Evolutionary conservation across 805 yeast genomes (phyloP).

Genomic region (Yueomyces sinensis): DNA sequence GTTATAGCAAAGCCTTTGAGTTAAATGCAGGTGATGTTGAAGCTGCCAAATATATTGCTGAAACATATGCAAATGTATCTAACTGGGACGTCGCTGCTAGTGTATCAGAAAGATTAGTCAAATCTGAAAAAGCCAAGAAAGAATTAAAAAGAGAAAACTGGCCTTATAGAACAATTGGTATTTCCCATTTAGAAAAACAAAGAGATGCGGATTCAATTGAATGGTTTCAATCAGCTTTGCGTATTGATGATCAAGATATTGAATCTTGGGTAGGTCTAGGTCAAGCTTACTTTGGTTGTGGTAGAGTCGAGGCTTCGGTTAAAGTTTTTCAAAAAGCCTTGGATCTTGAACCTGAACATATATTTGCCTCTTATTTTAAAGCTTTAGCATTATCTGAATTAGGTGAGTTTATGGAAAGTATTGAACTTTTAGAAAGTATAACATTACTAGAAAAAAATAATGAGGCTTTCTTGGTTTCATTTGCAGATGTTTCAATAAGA

Average conservation of each 20-base stretch:
- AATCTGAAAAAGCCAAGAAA: constrained; percentile 47
- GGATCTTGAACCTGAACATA: constrained; percentile 36
- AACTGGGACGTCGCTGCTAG: constrained; percentile 84
- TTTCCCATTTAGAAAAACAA: constrained; percentile 56
- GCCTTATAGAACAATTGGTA: constrained; percentile 86
- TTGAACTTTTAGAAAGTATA: constrained; percentile 32
- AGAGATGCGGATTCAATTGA: constrained; percentile 72
- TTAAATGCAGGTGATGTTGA: constrained; percentile 60
- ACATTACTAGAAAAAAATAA: constrained; percentile 34
- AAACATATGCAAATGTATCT: constrained; percentile 46
- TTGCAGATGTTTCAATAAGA: constrained; percentile 43
- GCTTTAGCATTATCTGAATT: constrained; percentile 52
- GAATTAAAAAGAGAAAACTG: constrained; percentile 41
- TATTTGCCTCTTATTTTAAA: constrained; percentile 54
- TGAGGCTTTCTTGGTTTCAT: constrained; percentile 34
- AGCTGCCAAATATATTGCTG: constrained; percentile 64
- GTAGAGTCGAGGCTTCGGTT: constrained; percentile 73
- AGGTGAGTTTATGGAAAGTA: constrained; percentile 54
- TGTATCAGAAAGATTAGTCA: constrained; percentile 51
- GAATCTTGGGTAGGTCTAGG: constrained; percentile 94
- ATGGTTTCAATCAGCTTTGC: constrained; percentile 75
- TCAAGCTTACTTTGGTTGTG: constrained; percentile 81
- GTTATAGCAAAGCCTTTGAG: constrained; percentile 84
- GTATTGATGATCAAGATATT: constrained; percentile 51
- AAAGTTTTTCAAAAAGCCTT: constrained; percentile 67